These are phyloP conservation scores for Aspergillus melleus DNA, from an alignment of 2,329 filamentous ascomycete genomes.

Conservation along the genomic window DNA sequence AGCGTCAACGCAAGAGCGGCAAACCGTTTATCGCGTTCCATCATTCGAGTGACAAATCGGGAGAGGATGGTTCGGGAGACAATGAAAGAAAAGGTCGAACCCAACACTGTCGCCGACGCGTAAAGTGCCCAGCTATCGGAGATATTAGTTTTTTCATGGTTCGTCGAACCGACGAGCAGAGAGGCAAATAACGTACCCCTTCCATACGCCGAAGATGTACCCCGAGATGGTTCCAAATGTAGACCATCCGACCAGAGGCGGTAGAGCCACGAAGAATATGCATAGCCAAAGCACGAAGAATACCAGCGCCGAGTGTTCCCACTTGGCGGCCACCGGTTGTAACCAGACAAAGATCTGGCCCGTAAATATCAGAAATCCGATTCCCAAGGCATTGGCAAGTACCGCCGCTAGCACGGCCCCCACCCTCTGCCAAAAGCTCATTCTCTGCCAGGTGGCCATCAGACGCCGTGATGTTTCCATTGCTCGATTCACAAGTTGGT, in stretches of 20 bases:
- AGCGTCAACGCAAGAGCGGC: constrained; percentile 84
- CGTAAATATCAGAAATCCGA: constrained; percentile 75
- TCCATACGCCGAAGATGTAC: constrained; percentile 70
- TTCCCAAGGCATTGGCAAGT: constrained; percentile 53
- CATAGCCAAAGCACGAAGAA: constrained; percentile 73
- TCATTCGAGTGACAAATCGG: constrained; percentile 73
- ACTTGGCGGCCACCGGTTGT: constrained; percentile 70
- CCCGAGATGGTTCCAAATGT: constrained; percentile 70
- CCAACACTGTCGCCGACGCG: constrained; percentile 73
- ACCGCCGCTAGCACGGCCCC: constrained; percentile 56
- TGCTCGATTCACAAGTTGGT: constrained; percentile 39
- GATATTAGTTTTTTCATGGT: constrained; percentile 13
- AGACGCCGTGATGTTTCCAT: constrained; percentile 35
- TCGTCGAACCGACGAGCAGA: neutral
- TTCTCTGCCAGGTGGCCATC: constrained; percentile 36
- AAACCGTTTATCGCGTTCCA: constrained; percentile 82
- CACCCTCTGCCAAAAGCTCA: constrained; percentile 60
- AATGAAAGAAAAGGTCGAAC: constrained; percentile 77
- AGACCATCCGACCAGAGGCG: constrained; percentile 84
- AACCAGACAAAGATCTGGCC: constrained; percentile 77
- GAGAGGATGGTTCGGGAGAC: constrained; percentile 77
- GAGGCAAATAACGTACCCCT: constrained; percentile 58
- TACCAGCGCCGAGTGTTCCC: constrained; percentile 71
- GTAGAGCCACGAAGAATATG: constrained; percentile 77
- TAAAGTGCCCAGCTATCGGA: constrained; percentile 76